phyloP scores from a whole-genome alignment of 2,329 filamentous ascomycete species.

The Camillea tinctor region DNA sequence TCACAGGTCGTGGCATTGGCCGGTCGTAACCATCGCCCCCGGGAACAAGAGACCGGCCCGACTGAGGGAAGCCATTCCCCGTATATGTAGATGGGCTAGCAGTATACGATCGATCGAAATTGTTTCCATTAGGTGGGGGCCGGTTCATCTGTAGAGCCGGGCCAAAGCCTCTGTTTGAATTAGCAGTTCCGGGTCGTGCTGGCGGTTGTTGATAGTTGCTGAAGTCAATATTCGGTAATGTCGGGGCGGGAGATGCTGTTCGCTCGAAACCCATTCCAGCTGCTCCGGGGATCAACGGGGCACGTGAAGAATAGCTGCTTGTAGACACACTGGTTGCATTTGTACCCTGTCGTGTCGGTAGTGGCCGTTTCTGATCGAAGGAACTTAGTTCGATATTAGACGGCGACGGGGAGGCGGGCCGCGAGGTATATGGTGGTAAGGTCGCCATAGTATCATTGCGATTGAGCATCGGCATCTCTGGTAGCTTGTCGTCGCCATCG shows the following conservation, averaged over 20 bases:
- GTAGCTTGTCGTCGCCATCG: conserved; percentile 50
- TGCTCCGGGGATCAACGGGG: conserved; percentile 60
- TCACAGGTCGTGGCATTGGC: conserved; percentile 23
- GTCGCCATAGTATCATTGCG: conserved; percentile 62
- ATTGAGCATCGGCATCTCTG: conserved; percentile 57
- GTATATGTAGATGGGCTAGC: conserved; percentile 27
- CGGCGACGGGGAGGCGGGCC: conserved; percentile 57
- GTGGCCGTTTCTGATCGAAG: conserved; percentile 51
- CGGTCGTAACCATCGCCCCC: conserved; percentile 32
- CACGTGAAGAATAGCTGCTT: conserved; percentile 63
- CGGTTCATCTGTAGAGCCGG: conserved; percentile 25
- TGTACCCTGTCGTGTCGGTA: conserved; percentile 39
- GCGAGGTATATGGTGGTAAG: conserved; percentile 61
- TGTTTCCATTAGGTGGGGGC: conserved; percentile 20
- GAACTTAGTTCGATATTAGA: conserved; percentile 51
- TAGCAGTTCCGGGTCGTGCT: conserved; percentile 36
- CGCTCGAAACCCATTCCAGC: conserved; percentile 57
- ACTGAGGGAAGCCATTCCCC: conserved; percentile 28
- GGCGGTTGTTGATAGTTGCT: conserved; percentile 31
- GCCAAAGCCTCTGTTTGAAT: conserved; percentile 35
- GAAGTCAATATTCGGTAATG: conserved; percentile 34
- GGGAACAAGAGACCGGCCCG: conserved; percentile 32
- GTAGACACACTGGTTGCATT: conserved; percentile 55
- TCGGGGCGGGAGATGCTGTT: conserved; percentile 37
- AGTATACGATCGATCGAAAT: conserved; percentile 20